Conservation (phyloP, 306 rosid species). For the Inga leiocalycina region DNA sequence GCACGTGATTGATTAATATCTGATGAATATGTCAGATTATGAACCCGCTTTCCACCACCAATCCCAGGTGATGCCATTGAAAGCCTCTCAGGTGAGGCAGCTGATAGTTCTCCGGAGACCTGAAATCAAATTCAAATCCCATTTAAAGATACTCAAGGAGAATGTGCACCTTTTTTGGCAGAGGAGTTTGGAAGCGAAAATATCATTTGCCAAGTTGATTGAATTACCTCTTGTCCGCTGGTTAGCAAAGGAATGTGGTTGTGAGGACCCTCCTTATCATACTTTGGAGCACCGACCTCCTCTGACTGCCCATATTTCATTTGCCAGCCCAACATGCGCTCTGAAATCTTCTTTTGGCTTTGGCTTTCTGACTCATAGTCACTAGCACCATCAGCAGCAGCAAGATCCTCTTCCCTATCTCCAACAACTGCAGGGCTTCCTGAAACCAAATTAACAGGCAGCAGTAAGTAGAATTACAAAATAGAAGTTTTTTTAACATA, state of each 20-base stretch:
- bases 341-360: constrained; percentile 83
- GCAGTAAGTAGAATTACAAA: background rate
- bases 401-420: constrained; percentile 68
- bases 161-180: background rate
- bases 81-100: constrained; percentile 88
- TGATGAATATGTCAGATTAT: constrained; percentile 64
- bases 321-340: constrained; percentile 90
- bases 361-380: constrained; percentile 74
- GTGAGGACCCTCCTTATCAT: constrained; percentile 81
- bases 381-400: constrained; percentile 59
- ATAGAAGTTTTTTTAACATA: background rate
- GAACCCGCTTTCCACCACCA: constrained; percentile 68
- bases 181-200: background rate
- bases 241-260: constrained; percentile 55
- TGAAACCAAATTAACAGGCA: constrained; percentile 33
- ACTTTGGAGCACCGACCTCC: constrained; percentile 64
- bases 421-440: constrained; percentile 94
- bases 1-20: constrained; percentile 84
- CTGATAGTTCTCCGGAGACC: constrained; percentile 95
- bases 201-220: constrained; percentile 21
- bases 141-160: background rate
- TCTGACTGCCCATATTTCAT: constrained; percentile 69
- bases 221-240: constrained; percentile 71
- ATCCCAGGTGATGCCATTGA: constrained; percentile 90
- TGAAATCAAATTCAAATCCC: constrained; percentile 36